Evolutionary conservation across 1,284 basidiomycete species (phyloP).

Genomic region (Chalciporus sp.): DNA sequence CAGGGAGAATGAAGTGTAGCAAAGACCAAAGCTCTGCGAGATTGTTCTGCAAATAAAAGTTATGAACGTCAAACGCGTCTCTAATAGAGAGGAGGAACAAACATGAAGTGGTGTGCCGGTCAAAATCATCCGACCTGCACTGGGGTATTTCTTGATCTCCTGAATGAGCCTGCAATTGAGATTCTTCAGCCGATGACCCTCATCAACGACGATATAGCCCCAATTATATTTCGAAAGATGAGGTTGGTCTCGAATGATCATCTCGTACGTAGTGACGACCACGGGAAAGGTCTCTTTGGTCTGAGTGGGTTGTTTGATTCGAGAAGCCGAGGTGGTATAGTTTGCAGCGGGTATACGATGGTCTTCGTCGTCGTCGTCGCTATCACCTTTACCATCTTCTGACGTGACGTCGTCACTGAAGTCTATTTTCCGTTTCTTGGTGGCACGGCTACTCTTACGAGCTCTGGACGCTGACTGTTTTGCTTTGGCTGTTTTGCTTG

Average conservation of each 20-base stretch:
- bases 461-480: neutral
- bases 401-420: constrained; percentile 13
- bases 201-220: constrained; percentile 96
- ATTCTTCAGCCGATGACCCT: constrained; percentile 95
- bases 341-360: constrained; percentile 19
- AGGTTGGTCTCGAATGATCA: constrained; percentile 82
- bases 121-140: constrained; percentile 87
- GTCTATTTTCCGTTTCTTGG: constrained; percentile 27
- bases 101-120: constrained; percentile 94
- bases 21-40: constrained; percentile 93
- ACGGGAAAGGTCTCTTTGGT: constrained; percentile 64
- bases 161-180: constrained; percentile 87
- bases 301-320: constrained; percentile 15
- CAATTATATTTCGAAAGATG: constrained; percentile 73
- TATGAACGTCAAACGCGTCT: constrained; percentile 1
- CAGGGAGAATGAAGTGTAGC: constrained; percentile 92
- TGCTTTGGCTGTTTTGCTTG: constrained; percentile 12
- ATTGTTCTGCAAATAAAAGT: constrained; percentile 70
- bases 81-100: constrained; percentile 30
- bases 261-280: constrained; percentile 92
- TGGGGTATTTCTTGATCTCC: constrained; percentile 88
- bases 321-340: constrained; percentile 19
- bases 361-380: constrained; percentile 14
- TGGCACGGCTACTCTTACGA: constrained; percentile 6
- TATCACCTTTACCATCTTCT: constrained; percentile 5